These are phyloP conservation scores for Periconia sp. DNA, from an alignment of 2,329 filamentous ascomycete species.

Conservation along the genomic window DNA sequence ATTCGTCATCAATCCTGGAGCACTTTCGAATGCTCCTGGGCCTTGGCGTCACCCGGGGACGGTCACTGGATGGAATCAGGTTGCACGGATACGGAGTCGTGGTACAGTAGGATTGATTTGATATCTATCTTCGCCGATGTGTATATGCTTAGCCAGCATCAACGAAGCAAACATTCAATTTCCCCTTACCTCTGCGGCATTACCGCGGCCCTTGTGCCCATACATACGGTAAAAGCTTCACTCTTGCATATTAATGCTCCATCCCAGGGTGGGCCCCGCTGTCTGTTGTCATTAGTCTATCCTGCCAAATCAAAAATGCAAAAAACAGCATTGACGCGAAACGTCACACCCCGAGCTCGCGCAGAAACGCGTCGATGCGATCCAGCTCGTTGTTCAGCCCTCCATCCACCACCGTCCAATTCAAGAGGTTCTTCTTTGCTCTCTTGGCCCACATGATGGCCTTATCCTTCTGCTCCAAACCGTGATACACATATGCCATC, in stretches of 20 bases:
- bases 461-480: constrained; percentile 15
- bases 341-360: constrained; percentile 14
- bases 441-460: constrained; percentile 21
- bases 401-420: constrained; percentile 23
- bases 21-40: too few species aligned
- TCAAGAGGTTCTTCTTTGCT: constrained; percentile 19
- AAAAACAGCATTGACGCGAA: not conserved
- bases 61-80: too few species aligned
- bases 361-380: constrained; percentile 20
- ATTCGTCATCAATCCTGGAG: not conserved
- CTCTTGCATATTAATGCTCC: not conserved
- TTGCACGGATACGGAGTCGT: too few species aligned
- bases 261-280: not conserved
- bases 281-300: not conserved
- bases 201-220: not conserved
- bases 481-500: constrained; percentile 28
- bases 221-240: not conserved
- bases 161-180: not conserved
- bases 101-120: too few species aligned
- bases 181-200: not conserved
- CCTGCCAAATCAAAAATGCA: not conserved
- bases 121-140: too few species aligned
- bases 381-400: constrained; percentile 13
- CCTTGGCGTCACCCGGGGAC: too few species aligned
- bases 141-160: too few species aligned